phyloP scores from a whole-genome alignment of 805 yeast species.

The Vanderwaltozyma yarrowii region DNA sequence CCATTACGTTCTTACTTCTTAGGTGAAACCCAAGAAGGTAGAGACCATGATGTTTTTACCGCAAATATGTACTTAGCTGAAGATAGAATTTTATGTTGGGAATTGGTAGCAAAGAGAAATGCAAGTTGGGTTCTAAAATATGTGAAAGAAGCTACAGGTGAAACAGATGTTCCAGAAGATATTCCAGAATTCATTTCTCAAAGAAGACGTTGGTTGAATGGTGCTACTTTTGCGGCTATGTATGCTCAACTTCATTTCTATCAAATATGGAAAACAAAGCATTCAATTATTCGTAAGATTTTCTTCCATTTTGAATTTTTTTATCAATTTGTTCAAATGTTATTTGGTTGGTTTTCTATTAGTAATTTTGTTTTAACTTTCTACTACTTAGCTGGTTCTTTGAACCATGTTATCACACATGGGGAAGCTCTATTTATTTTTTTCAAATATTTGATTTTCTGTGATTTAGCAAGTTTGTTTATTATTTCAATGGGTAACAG shows the following conservation, averaged over 20 bases:
- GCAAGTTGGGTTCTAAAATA: slow-evolving; percentile 86
- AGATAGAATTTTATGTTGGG: slow-evolving; percentile 95
- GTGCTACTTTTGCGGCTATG: slow-evolving; percentile 93
- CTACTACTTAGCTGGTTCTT: slow-evolving; percentile 84
- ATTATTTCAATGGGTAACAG: slow-evolving; percentile 93
- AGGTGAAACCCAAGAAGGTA: slow-evolving; percentile 61
- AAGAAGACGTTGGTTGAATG: slow-evolving; percentile 97
- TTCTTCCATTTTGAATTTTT: slow-evolving; percentile 79
- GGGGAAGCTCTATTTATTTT: slow-evolving; percentile 79
- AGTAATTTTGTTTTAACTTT: slow-evolving; percentile 89
- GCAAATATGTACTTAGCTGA: slow-evolving; percentile 97
- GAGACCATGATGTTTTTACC: slow-evolving; percentile 71
- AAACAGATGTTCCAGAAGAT: slow-evolving; percentile 94
- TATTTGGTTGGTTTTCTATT: slow-evolving; percentile 87
- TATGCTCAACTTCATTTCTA: slow-evolving; percentile 79
- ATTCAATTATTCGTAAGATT: slow-evolving; percentile 67
- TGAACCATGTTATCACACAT: slow-evolving; percentile 44
- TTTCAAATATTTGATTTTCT: slow-evolving; percentile 74
- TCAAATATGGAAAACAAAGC: slow-evolving; percentile 83
- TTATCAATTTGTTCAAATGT: slow-evolving; percentile 69
- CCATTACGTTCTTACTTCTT: slow-evolving; percentile 82
- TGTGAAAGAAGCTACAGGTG: slow-evolving; percentile 88
- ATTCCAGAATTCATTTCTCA: slow-evolving; percentile 91
- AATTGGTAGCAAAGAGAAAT: slow-evolving; percentile 73
- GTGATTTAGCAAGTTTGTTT: slow-evolving; percentile 78